Evolutionary conservation across 352 stramenopile species (phyloP), one percentile per base, ranked within the genome.

Genomic region (Peronospora tabacina): DNA sequence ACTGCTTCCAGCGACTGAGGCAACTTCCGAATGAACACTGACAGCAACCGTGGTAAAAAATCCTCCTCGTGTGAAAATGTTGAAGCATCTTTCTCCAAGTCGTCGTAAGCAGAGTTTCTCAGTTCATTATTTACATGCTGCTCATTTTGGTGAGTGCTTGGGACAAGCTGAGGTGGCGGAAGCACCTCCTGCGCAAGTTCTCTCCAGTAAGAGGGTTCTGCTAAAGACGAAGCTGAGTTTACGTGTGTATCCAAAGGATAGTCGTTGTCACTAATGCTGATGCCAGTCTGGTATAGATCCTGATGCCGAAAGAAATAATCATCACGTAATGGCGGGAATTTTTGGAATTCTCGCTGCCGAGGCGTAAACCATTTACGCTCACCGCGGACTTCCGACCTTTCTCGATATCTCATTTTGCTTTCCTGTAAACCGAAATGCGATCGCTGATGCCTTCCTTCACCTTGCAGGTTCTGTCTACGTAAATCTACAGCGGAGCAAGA

Each of bases 21-120:
- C n/a, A 87, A 49, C 29, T 81, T 78, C 29, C 66, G 63, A 35
- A 73, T 72, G 61, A 85, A 75, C 20, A 70, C 60, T 13, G 59
- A 71, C 24, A 86, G n/a, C 11, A 85, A 47, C n/a, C 66, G 51
- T 7, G 61, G 52, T 4, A 85, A 22, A 44, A 85, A 83, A 2
- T 24, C 15, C 43, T 86, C 74, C 42, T 70, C 52, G 24, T 71
- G 63, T 3, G 77, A 86, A 32, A 88, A 88, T 7, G 40, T 53
- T 8, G 65, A 57, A 2, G 41, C 32, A 16, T 73, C 50, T 9
- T 69, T 47, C 10, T 80, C 61, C 41, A 55, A 7, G 0, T 45
- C 29, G 16, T 57, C 45, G 28, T 42, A 29, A 29, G 46, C 56
- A n/a, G 38, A 40, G 0, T 46, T 30, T 33, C 29, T 26, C 22